These are phyloP conservation scores for Penicillium pancosmium DNA, from an alignment of 495 filamentous ascomycete genomes.

Conservation along the genomic window DNA sequence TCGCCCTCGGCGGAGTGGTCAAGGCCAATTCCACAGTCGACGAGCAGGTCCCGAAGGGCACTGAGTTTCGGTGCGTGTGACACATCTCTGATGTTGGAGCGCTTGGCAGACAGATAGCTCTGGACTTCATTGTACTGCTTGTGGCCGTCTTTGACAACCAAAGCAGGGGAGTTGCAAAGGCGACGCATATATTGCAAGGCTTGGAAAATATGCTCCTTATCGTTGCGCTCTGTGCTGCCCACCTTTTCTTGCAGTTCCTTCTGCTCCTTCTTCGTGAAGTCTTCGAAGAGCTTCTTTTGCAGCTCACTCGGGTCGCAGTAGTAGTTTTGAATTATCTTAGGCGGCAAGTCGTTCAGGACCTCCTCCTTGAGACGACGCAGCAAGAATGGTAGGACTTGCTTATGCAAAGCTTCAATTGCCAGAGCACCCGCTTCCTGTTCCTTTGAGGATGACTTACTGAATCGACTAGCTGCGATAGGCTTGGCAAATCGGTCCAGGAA, in stretches of 20 bases:
- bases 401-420: conserved; percentile 95
- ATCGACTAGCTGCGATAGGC: conserved; percentile 91
- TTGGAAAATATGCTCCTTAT: conserved; percentile 99
- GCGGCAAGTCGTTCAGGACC: conserved; percentile 92
- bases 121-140: conserved; percentile 87
- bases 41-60: conserved; percentile 83
- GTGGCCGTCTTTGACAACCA: conserved; percentile 93
- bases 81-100: conserved; percentile 77
- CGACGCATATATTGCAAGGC: conserved; percentile 99
- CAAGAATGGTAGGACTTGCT: conserved; percentile 96
- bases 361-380: conserved; percentile 97
- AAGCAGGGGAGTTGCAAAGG: conserved; percentile 92
- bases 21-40: conserved; percentile 93
- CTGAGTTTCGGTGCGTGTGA: conserved; percentile 90
- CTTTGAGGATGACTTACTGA: conserved; percentile 95
- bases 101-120: conserved; percentile 66
- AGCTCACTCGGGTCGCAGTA: conserved; percentile 98
- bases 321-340: conserved; percentile 99
- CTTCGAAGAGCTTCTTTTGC: conserved; percentile 92
- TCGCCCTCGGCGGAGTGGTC: conserved; percentile 56
- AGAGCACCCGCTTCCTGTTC: conserved; percentile 97
- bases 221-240: conserved; percentile 76
- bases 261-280: conserved; percentile 91
- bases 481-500: conserved; percentile 97
- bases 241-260: conserved; percentile 80